Base-by-base conservation (phyloP, 179 eudicot species). In the Pouteria campechiana region DNA sequence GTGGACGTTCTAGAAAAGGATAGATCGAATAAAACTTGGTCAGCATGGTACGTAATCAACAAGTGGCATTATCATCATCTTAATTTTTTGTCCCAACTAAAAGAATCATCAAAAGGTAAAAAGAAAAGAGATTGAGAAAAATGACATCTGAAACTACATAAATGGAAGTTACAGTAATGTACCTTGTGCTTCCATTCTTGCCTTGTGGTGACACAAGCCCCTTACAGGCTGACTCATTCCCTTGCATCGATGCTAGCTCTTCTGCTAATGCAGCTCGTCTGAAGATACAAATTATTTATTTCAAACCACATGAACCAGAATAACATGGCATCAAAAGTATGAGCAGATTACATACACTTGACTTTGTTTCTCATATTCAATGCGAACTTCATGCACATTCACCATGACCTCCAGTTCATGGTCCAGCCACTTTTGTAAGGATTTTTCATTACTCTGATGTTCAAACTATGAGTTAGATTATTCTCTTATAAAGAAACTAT, bases 331-430 rank as follows among this genome's bases (percentile, higher is more conserved):
- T n/a, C n/a, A 9, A 45, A 32, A 4, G 8, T 12, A 20, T 30
- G 20, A 54, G 44, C 16, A 7, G 31, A 44, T 32, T 52, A 57
- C 90, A 31, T 92, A 92, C 99, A 92, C 99, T 88, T 88, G 86
- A 42, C 83, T 83, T 64, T 92, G 99, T 65, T 88, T 88, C 70
- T 92, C 96, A 51, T 92, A 92, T 49, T 87, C 96, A n/a, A 70
- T 70, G 51, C 94, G 94, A 52, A 92, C 99, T 78, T 92, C 99
- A 70, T 92, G 93, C 67, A 92, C 93, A 58, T 92, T 83, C 40
- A 83, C 99, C 86, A 78, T 80, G 55, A 92, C 94, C 68, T 92
- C 96, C 10, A 88, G 74, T 76, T 92, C 99, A 34, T 92, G 93
- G 60, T 88, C 99, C 50, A 92, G 94, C 96, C 96, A 92, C 35